Conservation (phyloP, 1,284 basidiomycete species). For the Leccinum ponderosum region DNA sequence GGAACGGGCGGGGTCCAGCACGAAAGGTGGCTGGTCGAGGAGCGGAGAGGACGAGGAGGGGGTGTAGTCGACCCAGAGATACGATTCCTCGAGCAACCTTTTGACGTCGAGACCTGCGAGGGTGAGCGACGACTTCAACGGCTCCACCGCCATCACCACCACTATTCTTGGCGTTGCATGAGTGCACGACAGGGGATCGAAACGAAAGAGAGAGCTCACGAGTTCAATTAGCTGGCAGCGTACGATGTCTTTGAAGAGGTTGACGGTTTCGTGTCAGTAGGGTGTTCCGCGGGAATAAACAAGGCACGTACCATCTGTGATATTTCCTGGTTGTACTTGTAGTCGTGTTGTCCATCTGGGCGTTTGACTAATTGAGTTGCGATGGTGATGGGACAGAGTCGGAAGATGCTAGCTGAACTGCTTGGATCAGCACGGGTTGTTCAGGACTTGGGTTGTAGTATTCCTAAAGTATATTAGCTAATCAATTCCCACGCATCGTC, state of each 20-base stretch:
- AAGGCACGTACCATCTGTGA: slow-evolving; percentile 58
- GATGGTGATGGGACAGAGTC: too few species aligned
- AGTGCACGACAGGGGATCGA: not conserved
- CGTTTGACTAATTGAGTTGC: slow-evolving; percentile 17
- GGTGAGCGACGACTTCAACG: slow-evolving; percentile 71
- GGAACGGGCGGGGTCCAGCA: slow-evolving; percentile 8
- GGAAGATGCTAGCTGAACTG: too few species aligned
- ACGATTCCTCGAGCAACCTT: slow-evolving; percentile 57
- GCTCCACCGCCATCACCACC: slow-evolving; percentile 77
- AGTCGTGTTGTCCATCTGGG: slow-evolving; percentile 44
- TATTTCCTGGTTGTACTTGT: slow-evolving; percentile 77
- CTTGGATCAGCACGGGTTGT: too few species aligned
- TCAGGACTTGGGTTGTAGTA: too few species aligned
- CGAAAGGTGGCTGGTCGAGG: slow-evolving; percentile 51
- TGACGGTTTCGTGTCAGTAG: slow-evolving; percentile 72
- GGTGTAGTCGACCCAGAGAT: slow-evolving; percentile 50
- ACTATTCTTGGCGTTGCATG: slow-evolving; percentile 71
- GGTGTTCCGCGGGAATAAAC: not conserved
- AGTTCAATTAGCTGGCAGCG: slow-evolving; percentile 91
- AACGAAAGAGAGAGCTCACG: slow-evolving; percentile 40
- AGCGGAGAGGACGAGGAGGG: slow-evolving; percentile 47
- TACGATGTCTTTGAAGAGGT: slow-evolving; percentile 95
- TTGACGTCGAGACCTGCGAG: slow-evolving; percentile 85
- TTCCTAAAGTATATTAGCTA: too few species aligned
- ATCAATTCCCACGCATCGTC: too few species aligned